Evolutionary conservation across 1,284 basidiomycete genomes (phyloP), one percentile per base, ranked within the genome.

Genomic region (Pascua guehoae): DNA sequence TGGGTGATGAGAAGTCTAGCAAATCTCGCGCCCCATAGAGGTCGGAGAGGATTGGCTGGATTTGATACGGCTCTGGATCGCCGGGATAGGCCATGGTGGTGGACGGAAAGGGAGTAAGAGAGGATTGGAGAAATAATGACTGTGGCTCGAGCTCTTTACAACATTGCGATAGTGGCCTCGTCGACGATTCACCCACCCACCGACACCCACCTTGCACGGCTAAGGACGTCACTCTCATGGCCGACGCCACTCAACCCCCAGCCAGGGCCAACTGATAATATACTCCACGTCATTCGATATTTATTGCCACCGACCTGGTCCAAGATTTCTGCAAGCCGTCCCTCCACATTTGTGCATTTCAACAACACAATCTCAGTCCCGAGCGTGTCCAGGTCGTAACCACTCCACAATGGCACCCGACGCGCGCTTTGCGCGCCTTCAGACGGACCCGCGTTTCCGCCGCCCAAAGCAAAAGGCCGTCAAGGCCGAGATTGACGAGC

Each of bases 371-470:
- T n/a, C 16, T 44, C 16, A n/a, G n/a, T n/a, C n/a, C n/a, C n/a
- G n/a, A n/a, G n/a, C n/a, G 15, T 42, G 32, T 32, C 15, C 15
- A 37, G 32, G 24, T 44, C 43, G 17, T 32, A 11, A 12, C 36
- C 46, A 16, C 18, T 41, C 32, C 15, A 45, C 16, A 1, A 62
- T 62, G 60, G 51, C 51, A 5, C 43, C 44, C 15, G 92, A 95
- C 76, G 81, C 87, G 40, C 85, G 95, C 40, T 98, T 98, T 75
- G 84, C 89, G 38, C 83, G 89, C 56, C 81, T 98, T 52, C 88
- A 86, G 73, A 87, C 89, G 37, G 95, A 98, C 76, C 95, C 95
- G 53, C 86, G 95, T 55, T 98, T 98, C 80, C 82, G 94, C 41
- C 83, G 84, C 18, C 88, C 89, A 0, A 89, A 86, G 70, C 88